A percentile compares a stretch with the other conserved stretches of the same genome.
phyloP scores from a whole-genome alignment of 257 asterid species.

The Nyctanthes arbortristis region DNA sequence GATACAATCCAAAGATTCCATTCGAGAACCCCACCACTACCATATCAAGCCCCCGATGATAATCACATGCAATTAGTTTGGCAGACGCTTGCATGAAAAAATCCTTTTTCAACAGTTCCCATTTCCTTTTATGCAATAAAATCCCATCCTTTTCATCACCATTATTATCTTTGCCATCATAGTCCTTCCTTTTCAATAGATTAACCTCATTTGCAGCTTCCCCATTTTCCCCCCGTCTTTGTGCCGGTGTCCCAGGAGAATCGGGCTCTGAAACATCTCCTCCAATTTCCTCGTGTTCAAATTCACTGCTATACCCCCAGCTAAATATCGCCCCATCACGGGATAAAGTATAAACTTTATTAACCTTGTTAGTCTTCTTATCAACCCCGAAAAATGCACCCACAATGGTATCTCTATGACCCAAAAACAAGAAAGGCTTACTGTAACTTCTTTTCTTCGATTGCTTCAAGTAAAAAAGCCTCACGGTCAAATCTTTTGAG shows the following conservation, averaged over 20 bases:
- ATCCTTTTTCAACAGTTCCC: constrained; percentile 81
- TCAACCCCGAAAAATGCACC: constrained; percentile 83
- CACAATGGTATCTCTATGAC: constrained; percentile 77
- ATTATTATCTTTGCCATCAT: constrained; percentile 41
- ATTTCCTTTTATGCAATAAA: constrained; percentile 54
- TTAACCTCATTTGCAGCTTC: constrained; percentile 29
- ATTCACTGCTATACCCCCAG: constrained; percentile 51
- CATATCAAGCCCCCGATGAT: constrained; percentile 86
- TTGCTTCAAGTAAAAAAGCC: constrained; percentile 65
- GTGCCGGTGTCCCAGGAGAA: constrained; percentile 84
- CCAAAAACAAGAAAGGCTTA: constrained; percentile 77
- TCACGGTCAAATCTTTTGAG: constrained; percentile 77
- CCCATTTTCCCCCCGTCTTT: constrained; percentile 34
- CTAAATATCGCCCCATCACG: constrained; percentile 88
- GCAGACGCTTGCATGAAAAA: constrained; percentile 85
- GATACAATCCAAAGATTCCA: constrained; percentile 95
- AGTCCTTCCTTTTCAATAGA: constrained; percentile 56
- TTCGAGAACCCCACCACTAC: constrained; percentile 89
- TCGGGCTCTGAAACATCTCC: constrained; percentile 62
- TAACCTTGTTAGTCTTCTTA: constrained; percentile 52
- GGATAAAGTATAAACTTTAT: constrained; percentile 63
- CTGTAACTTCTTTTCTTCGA: constrained; percentile 25
- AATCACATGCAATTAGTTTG: constrained; percentile 73
- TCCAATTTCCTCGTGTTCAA: constrained; percentile 31
- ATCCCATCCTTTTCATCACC: constrained; percentile 38